Conservation (phyloP, 345 rosid genomes). For the Gossypium thurberi region DNA sequence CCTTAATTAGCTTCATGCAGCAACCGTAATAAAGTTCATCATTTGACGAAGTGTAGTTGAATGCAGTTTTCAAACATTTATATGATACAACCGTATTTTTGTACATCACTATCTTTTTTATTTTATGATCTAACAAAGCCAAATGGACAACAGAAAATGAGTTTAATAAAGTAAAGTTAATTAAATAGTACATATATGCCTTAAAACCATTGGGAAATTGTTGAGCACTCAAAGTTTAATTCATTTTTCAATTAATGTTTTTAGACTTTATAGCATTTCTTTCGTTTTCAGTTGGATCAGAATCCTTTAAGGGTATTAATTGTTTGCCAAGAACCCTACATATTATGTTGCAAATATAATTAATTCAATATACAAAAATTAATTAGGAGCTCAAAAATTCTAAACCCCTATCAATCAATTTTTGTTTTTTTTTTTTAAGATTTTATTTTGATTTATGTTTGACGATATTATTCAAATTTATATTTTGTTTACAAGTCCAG, state of each 20-base stretch:
- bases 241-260: constrained; percentile 1
- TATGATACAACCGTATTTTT: constrained; percentile 32
- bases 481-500: too few species aligned
- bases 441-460: too few species aligned
- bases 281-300: not conserved
- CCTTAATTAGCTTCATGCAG: constrained; percentile 28
- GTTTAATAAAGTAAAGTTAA: not conserved
- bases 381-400: too few species aligned
- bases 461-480: too few species aligned
- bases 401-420: too few species aligned
- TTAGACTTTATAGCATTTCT: not conserved
- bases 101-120: constrained; percentile 6
- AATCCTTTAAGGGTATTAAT: not conserved
- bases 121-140: too few species aligned
- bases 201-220: not conserved
- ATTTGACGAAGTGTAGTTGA: constrained; percentile 36
- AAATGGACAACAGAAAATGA: not conserved
- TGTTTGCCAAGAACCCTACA: not conserved
- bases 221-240: constrained; percentile 7
- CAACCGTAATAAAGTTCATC: constrained; percentile 20
- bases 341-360: not conserved
- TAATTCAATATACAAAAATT: not conserved
- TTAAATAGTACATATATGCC: not conserved
- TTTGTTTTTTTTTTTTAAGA: too few species aligned
- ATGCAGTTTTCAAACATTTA: constrained; percentile 48